Conservation (phyloP, 169 alveolate species). For the Babesia bigemina region DNA sequence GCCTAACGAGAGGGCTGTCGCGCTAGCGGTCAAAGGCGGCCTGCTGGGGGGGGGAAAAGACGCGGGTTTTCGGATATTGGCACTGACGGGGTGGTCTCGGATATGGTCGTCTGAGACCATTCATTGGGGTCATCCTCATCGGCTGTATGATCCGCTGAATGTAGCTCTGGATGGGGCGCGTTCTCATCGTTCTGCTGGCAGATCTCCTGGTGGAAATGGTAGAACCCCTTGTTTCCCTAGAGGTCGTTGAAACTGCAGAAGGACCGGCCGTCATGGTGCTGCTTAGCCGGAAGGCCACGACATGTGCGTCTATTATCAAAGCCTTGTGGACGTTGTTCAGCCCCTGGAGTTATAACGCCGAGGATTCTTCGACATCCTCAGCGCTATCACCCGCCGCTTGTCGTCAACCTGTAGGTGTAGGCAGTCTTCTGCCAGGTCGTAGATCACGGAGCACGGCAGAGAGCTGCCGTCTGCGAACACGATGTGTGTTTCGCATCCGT, state of each 20-base stretch:
- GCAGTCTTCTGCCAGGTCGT: constrained; percentile 44
- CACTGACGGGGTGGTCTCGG: background rate
- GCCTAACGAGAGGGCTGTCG: too few relatives aligned
- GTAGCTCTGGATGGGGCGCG: background rate
- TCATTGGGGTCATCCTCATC: constrained; percentile 4
- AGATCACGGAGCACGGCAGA: constrained; percentile 31
- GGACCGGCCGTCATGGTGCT: constrained; percentile 38
- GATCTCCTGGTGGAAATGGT: constrained; percentile 38
- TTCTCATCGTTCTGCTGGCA: constrained; percentile 18
- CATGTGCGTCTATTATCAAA: constrained; percentile 11
- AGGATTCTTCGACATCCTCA: constrained; percentile 29
- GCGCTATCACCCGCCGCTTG: constrained; percentile 22
- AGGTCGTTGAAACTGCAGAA: constrained; percentile 33
- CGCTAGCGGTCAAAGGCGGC: too few relatives aligned
- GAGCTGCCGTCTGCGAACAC: constrained; percentile 41
- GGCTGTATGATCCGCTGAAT: background rate
- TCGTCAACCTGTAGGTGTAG: constrained; percentile 29
- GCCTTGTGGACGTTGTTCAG: constrained; percentile 20
- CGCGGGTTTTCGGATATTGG: background rate
- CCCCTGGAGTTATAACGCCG: constrained; percentile 26
- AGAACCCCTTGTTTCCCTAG: constrained; percentile 27
- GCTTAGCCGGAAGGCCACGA: constrained; percentile 32
- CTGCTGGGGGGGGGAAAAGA: too few relatives aligned
- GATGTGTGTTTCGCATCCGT: constrained; percentile 41
- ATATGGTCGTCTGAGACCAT: constrained; percentile 19